Evolutionary conservation across 2,329 filamentous ascomycete genomes (phyloP), one percentile per base, ranked within the genome.

Genomic region (Xylaria multiplex): DNA sequence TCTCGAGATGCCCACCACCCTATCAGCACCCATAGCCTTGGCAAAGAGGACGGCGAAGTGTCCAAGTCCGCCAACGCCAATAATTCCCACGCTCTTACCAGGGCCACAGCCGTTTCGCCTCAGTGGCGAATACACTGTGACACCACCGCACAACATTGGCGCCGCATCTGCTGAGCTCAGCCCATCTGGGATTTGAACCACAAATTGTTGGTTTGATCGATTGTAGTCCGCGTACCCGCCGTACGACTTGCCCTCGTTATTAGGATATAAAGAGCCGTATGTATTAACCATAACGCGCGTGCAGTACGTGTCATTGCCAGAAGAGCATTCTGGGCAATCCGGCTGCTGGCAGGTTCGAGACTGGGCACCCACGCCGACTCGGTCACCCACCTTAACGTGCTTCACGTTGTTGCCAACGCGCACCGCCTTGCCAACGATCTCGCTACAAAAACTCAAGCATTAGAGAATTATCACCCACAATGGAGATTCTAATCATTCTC

Each of bases 11-110:
- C 82, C 87, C 7, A 88, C 83, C 4, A 90, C 84, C 53, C 83
- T 82, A 62, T 90, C 86, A 19, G 86, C 86, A 14, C 86, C 87
- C 11, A 93, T 78, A 1, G 90, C 90, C 76, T 88, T 89, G 0
- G 91, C 90, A 73, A 88, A 91, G 50, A 91, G 78, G 13, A 93
- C 78, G 2, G 86, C 91, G 68, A 92, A 88, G 77, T 93, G 90
- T 0, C 90, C 90, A 0, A 92, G 77, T 1, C 90, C 90, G 2
- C 90, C 90, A 27, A 92, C 81, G 0, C 90, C 90, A 30, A 92
- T 79, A 64, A 92, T 86, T 0, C 89, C 90, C 2, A 93, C 88
- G 3, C 77, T 83, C 79, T 90, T 92, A 1, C 90, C 90, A 0
- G 89, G 89, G 0, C 90, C 91, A 50, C 84, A 86, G 1, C 87